Evolutionary conservation across 2,329 filamentous ascomycete species (phyloP), one percentile per base, ranked within the genome.

Genomic region (Sporothrix luriei): DNA sequence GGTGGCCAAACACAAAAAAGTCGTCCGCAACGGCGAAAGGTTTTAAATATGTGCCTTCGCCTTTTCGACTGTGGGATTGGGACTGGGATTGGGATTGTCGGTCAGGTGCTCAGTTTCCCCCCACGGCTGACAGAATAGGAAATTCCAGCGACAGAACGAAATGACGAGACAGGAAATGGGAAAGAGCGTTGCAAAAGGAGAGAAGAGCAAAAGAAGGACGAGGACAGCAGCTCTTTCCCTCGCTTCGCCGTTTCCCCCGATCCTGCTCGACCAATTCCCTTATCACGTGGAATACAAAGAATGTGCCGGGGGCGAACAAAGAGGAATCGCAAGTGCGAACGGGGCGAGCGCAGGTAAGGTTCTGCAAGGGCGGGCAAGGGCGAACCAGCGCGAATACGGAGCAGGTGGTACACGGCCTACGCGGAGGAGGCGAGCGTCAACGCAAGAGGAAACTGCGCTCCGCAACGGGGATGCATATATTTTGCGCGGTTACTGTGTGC

Each of bases 71-170:
- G 43, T 13, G 24, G 57, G 40, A 40, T 26, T 7, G 21, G 57
- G 21, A 40, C 26, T 43, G 57, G 38, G 55, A 26, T 62, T 62
- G 57, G 57, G 38, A 62, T 33, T 64, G 43, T 49, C 46, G 61
- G 61, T 64, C 61, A 64, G 61, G 46, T 64, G 61, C 43, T 49
- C 61, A 64, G 59, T n/a, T 21, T 40, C 40, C 40, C 59, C 61
- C 61, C 61, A 64, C 61, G 61, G 29, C 49, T 29, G 2, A n/a
- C 6, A 19, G 24, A 55, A 48, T n/a, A n/a, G 26, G 21, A 49
- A 4, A 49, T 21, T 21, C 29, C 9, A 14, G 5, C 7, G 16
- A 48, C 24, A 61, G 16, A 48, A 33, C 11, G 14, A n/a, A 21
- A 59, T 5, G 24, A 46, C 5, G 26, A 21, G 33, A 57, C 11